Evolutionary conservation across 75 land plant species (phyloP).

Genomic region (Sequoiadendron giganteum): DNA sequence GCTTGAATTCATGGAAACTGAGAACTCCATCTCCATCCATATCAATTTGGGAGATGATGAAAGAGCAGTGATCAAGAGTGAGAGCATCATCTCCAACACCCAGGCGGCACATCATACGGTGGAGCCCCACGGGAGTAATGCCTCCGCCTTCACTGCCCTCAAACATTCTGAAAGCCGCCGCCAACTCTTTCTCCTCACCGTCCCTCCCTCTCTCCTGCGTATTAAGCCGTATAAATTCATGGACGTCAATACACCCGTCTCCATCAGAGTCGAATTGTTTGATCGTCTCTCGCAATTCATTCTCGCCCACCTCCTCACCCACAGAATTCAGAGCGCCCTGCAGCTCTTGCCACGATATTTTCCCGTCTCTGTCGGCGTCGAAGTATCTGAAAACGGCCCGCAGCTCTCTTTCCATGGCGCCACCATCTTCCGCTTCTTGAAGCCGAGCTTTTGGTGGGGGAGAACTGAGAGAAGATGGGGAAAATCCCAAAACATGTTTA

Average conservation of each 20-base stretch:
- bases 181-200: too few relatives aligned
- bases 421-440: neutral
- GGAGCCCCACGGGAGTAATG: too few relatives aligned
- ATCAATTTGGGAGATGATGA: too few relatives aligned
- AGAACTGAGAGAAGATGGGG: neutral
- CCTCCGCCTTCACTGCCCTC: too few relatives aligned
- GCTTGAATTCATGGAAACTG: too few relatives aligned
- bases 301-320: constrained; percentile 13
- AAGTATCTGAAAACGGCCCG: constrained; percentile 26
- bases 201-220: neutral
- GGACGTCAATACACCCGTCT: constrained; percentile 34
- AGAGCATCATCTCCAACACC: too few relatives aligned
- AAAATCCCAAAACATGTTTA: neutral
- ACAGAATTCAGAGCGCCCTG: constrained; percentile 23
- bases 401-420: neutral
- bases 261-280: constrained; percentile 33
- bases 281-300: constrained; percentile 27
- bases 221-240: constrained; percentile 31
- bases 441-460: neutral
- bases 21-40: too few relatives aligned
- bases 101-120: too few relatives aligned
- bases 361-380: constrained; percentile 36
- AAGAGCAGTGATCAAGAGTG: too few relatives aligned
- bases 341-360: constrained; percentile 29
- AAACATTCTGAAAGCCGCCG: too few relatives aligned